Evolutionary conservation across 2,329 filamentous ascomycete genomes (phyloP).

Genomic region (Magnaporthales sp.): DNA sequence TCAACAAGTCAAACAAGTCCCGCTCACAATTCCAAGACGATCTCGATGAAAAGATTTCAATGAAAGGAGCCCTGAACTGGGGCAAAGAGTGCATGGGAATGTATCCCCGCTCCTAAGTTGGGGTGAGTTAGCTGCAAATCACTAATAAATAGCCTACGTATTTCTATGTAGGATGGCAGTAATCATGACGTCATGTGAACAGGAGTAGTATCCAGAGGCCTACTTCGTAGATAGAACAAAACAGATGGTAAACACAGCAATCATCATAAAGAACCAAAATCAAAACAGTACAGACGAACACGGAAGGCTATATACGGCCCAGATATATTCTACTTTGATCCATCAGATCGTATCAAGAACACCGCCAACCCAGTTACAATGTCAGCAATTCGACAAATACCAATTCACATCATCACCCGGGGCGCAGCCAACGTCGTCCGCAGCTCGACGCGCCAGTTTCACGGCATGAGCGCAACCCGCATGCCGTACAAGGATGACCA

Average conservation of each 20-base stretch:
- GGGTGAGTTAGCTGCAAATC: background rate
- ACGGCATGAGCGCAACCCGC: constrained; percentile 18
- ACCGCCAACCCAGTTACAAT: background rate
- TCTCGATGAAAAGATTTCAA: no score
- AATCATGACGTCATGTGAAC: background rate
- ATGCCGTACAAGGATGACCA: constrained; percentile 41
- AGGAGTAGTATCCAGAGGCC: no score
- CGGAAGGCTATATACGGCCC: background rate
- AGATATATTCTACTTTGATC: background rate
- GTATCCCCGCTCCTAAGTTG: background rate
- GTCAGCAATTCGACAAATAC: background rate
- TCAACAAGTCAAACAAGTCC: no score
- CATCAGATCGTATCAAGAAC: background rate
- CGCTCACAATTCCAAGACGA: no score
- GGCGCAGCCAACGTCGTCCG: background rate
- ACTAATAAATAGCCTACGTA: background rate
- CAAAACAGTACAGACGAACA: background rate
- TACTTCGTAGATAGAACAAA: no score
- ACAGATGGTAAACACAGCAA: background rate
- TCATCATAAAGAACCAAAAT: background rate
- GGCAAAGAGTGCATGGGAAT: background rate
- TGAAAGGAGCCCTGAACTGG: background rate
- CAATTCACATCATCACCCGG: background rate
- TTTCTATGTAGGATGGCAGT: background rate
- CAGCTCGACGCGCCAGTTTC: constrained; percentile 19